phyloP scores from a whole-genome alignment of 805 yeast species.

The Debaryomyces tyrocola region DNA sequence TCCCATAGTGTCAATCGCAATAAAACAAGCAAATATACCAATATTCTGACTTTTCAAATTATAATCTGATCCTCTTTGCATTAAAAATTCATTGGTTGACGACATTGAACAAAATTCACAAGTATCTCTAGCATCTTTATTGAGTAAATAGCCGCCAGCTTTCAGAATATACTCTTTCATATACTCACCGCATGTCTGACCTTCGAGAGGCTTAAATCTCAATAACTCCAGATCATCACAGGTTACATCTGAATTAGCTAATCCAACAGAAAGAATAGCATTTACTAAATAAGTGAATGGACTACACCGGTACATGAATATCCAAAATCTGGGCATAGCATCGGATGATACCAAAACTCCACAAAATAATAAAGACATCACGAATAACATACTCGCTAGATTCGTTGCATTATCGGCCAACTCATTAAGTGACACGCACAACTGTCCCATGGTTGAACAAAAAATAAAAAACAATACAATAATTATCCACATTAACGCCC shows the following conservation, averaged over 20 bases:
- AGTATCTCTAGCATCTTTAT: neutral
- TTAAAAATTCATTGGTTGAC: neutral
- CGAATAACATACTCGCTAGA: neutral
- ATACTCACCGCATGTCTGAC: neutral
- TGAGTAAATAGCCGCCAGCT: neutral
- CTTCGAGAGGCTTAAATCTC: neutral
- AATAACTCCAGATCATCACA: neutral
- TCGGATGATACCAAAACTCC: neutral
- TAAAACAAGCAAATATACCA: no score
- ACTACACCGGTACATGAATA: neutral
- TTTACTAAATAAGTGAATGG: neutral
- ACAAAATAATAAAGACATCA: neutral
- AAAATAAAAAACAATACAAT: neutral
- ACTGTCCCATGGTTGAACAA: constrained; percentile 44
- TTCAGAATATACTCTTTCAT: neutral
- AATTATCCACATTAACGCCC: neutral
- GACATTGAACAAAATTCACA: neutral
- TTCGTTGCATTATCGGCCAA: neutral
- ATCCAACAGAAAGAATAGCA: neutral
- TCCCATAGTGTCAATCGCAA: no score
- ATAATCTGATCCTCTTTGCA: neutral
- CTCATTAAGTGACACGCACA: constrained; percentile 56
- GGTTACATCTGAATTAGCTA: neutral
- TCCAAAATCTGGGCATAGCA: neutral
- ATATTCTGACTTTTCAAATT: no score